Base-by-base conservation (phyloP, 805 yeast genomes). In the Candida khao-thaluensis region DNA sequence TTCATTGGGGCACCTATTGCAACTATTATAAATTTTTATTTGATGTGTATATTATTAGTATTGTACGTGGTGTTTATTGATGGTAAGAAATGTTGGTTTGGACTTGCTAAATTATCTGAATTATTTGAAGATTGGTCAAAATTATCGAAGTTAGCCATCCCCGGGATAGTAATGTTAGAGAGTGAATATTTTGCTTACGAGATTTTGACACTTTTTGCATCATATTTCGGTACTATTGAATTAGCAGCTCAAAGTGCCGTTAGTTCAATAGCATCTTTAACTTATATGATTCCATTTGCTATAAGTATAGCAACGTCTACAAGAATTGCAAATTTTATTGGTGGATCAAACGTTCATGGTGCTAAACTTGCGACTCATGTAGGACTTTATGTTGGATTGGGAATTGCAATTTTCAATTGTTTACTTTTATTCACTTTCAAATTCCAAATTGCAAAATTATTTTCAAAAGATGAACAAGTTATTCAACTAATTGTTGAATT, bases 51-150 rank as follows among this genome's bases (percentile, higher is more conserved):
- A 4, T 48, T 69, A 25, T 49, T 69, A 27, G 54, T 67, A 3
- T 37, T 66, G 22, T 69, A 69, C 47, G 69, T 62, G 25, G 37
- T 67, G 0, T 73, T 65, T 43, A 57, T 82, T 26, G 86, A 83
- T 49, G 91, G 90, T 1, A 60, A 58, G 20, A 72, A 76, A 49
- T 85, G 91, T 51, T 84, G 91, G 91, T 74, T 66, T 44, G 91
- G 91, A 0, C 21, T 68, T 5, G 57, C 56, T 15, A 66, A 77
- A 21, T 48, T 73, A 0, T 24, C 49, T 2, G 62, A 65, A 37
- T 40, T 68, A 17, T 60, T 66, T 38, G 47, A 43, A 20, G 59
- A 60, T 37, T 69, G 74, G 74, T 52, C 59, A 17, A 53, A 52
- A 23, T 47, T 69, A 16, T 54, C 57, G 10, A 60, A 56, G 28